Evolutionary conservation across 306 rosid genomes (phyloP), one percentile per base, ranked within the genome.

Genomic region (Casuarina cunninghamiana): DNA sequence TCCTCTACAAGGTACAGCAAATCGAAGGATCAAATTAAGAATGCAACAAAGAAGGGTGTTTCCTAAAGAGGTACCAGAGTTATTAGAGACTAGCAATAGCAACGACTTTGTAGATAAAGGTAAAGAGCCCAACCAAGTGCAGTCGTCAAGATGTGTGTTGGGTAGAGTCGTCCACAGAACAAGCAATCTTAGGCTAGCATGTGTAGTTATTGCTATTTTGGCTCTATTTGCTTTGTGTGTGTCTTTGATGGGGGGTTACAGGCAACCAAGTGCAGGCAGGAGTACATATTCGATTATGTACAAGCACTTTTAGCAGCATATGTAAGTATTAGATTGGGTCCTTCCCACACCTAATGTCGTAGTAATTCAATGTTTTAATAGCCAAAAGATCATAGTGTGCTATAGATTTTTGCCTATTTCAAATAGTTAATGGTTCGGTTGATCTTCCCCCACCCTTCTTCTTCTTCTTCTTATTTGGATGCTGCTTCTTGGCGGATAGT

Each of bases 1-100:
- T 63, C 81, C 89, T 4, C 54, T 43, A 69, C 97, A 91, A 72
- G 97, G 97, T 77, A 90, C 88, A 9, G 91, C 94, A 10, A 87
- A 84, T 10, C 61, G 93, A 44, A 89, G 98, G 81, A 88, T 92
- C 70, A 81, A 54, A 62, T 35, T 83, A 26, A 44, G 62, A 43
- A 78, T 48, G 79, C 46, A 12, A 49, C 35, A 6, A 62, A 12
- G 49, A 5, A 12, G 6, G 50, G 17, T 0, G 4, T 6, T 43
- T 44, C 38, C 45, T 32, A 48, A 6, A 54, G 26, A 32, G 70
- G 17, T 15, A 6, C 43, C 45, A 0, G 77, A 57, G 6, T 54
- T 48, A 2, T 2, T 15, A 9, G 48, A 50, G 69, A 37, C 48
- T 39, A 53, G 16, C 17, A 17, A 38, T 42, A 49, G 16, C 9